These are phyloP conservation scores for Microdochium bolleyi DNA, from an alignment of 2,329 filamentous ascomycete species.

Conservation along the genomic window DNA sequence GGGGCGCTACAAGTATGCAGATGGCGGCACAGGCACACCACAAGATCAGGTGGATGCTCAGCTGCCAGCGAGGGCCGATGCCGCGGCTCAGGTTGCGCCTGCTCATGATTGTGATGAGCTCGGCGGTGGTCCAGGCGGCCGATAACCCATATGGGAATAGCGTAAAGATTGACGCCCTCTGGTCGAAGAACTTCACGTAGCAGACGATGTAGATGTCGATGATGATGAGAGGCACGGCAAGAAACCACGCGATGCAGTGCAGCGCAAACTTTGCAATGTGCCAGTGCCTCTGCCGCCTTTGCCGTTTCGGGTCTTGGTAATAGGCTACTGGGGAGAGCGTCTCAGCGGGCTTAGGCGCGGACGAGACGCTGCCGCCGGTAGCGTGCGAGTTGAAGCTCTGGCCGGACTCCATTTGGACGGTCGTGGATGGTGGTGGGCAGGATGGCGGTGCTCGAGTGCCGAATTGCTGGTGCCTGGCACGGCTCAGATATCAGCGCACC, in stretches of 20 bases:
- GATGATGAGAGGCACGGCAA: not conserved
- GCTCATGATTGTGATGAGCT: not conserved
- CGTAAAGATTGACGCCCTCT: too few species aligned
- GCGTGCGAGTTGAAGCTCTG: not conserved
- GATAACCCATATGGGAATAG: not conserved
- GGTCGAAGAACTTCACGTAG: not conserved
- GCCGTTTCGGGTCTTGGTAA: not conserved
- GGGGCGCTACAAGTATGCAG: not conserved
- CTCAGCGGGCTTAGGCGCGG: not conserved
- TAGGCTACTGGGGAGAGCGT: not conserved
- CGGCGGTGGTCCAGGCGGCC: not conserved
- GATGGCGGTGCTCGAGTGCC: not conserved
- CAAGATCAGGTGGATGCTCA: not conserved
- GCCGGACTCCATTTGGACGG: not conserved
- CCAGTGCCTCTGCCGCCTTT: not conserved
- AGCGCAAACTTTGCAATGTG: not conserved
- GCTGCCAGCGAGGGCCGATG: not conserved
- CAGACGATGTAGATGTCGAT: not conserved
- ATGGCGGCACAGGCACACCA: not conserved
- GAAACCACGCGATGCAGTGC: not conserved
- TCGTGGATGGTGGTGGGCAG: not conserved
- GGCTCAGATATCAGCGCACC: too few species aligned
- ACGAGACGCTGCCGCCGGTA: not conserved
- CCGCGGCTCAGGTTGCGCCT: not conserved
- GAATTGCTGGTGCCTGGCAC: too few species aligned